Conservation (phyloP, 2,329 filamentous ascomycete genomes). For the Colletotrichum tropicale region DNA sequence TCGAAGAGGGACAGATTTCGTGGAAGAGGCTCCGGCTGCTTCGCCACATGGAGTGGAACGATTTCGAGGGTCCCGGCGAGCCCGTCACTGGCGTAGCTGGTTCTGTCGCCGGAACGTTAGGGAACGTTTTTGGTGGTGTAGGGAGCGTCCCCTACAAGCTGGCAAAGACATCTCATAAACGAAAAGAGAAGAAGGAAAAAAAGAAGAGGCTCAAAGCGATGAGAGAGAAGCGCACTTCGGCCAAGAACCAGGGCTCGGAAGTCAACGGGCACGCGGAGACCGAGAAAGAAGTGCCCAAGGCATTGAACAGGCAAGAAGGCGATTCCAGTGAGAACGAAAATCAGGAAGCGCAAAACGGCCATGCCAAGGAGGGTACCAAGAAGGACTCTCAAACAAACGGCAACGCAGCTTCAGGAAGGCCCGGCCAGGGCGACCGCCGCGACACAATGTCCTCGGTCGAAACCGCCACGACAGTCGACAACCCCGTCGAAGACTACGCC, state of each 20-base stretch:
- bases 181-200: constrained; percentile 54
- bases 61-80: constrained; percentile 77
- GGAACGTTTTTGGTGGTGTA: constrained; percentile 65
- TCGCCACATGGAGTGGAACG: constrained; percentile 75
- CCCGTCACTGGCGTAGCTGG: constrained; percentile 71
- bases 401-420: background rate
- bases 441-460: constrained; percentile 23
- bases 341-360: background rate
- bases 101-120: constrained; percentile 63
- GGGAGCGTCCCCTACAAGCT: constrained; percentile 68
- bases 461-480: constrained; percentile 24
- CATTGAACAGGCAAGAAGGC: background rate
- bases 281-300: background rate
- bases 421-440: background rate
- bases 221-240: constrained; percentile 22
- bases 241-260: background rate
- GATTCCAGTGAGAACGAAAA: background rate
- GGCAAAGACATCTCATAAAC: constrained; percentile 60
- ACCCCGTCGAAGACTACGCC: constrained; percentile 45
- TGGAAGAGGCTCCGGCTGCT: constrained; percentile 69
- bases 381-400: background rate
- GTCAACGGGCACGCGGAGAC: constrained; percentile 16
- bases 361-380: background rate
- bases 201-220: constrained; percentile 47
- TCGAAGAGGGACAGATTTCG: constrained; percentile 62